Base-by-base conservation (phyloP, 2,329 filamentous ascomycete genomes). In the Lasiodiplodia sp. region DNA sequence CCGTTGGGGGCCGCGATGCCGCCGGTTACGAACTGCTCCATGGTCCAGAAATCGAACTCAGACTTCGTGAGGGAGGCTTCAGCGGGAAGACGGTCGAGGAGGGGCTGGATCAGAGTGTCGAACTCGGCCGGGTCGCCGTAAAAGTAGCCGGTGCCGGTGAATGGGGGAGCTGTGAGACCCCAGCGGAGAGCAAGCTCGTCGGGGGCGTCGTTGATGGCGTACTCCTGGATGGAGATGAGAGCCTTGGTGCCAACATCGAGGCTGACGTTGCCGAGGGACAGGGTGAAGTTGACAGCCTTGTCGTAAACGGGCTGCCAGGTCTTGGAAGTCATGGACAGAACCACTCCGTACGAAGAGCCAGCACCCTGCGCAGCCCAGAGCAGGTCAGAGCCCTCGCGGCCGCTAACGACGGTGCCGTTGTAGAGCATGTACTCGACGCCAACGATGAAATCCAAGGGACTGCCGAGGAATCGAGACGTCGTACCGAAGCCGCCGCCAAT, bases 151-250 rank as follows among this genome's bases (percentile, higher is more conserved):
- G 66, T 71, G 10, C 71, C 71, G 1, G 64, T 58, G 68, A 66
- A 72, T 7, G 71, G 63, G 21, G 65, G 65, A 18, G 63, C 64
- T 1, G 72, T 70, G n/a, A 73, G 60, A n/a, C 69, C 62, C 70
- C 70, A 72, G 21, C 72, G 70, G 5, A 73, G 31, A 25, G 72
- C 68, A 12, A 72, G 71, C 14, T 71, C 72, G 16, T 73, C 72
- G 4, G 71, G 71, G 0, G 71, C 71, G 7, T 70, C 64, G 1
- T 53, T 72, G 44, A 70, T 65, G 11, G 70, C 71, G 31, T 71
- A 73, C 1, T 73, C 71, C 40, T 73, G 71, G 7, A 72, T 62
- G 2, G 68, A 64, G 4, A 73, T 60, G 2, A 72, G 67, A 21
- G 71, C 71, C 37, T 70, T 55, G 14, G 57, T 67, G 21, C 71